Conservation (phyloP, 2,329 filamentous ascomycete species). For the Ascochyta viciae-villosae region DNA sequence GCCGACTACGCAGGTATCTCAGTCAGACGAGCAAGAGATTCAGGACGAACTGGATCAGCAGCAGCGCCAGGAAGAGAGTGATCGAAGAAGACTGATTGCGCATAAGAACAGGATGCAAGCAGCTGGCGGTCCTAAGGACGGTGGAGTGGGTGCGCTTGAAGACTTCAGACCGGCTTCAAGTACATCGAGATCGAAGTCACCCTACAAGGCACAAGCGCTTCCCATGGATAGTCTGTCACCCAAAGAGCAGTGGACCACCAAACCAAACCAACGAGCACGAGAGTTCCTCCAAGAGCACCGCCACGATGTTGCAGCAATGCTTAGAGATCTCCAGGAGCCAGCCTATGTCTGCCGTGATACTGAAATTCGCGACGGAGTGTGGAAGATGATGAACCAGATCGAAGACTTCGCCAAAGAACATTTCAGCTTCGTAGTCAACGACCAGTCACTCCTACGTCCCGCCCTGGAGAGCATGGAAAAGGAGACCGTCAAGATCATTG, state of each 20-base stretch:
- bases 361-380: slow-evolving; percentile 36
- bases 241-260: neutral
- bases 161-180: neutral
- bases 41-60: neutral
- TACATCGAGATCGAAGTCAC: neutral
- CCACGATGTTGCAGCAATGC: neutral
- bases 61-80: neutral
- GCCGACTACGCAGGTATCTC: neutral
- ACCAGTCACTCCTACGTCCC: neutral
- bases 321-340: slow-evolving; percentile 22
- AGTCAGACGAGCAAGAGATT: neutral
- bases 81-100: neutral
- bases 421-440: slow-evolving; percentile 15
- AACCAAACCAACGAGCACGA: slow-evolving; percentile 3
- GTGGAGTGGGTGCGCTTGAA: neutral
- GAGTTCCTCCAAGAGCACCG: neutral
- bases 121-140: neutral
- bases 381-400: slow-evolving; percentile 27
- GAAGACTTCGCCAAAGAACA: slow-evolving; percentile 18
- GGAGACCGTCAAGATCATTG: slow-evolving; percentile 35
- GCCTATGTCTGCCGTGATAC: slow-evolving; percentile 32
- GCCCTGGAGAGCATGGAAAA: slow-evolving; percentile 7
- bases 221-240: neutral
- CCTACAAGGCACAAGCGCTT: too few species aligned
- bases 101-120: neutral